Base-by-base conservation (phyloP, 2,329 filamentous ascomycete species). In the Aspergillus ochraceus region DNA sequence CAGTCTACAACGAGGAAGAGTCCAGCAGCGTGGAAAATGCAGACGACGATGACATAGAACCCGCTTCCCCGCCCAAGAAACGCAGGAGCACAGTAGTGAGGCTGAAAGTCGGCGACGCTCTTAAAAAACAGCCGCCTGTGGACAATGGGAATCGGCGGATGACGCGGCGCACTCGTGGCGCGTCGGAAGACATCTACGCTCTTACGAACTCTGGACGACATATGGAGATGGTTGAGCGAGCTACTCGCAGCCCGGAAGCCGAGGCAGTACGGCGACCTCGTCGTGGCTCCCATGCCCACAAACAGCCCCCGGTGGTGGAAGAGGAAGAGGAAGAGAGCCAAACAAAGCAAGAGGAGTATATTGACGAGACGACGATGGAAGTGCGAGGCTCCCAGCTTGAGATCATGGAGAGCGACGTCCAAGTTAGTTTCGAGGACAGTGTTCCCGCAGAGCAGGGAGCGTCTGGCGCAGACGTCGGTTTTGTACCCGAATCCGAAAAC, bases 151-250 rank as follows among this genome's bases (percentile, higher is more conserved):
- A 60, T 64, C 69, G 86, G 63, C 80, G 85, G 62, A 86, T 81
- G 63, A 86, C 84, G 68, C 85, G 86, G 50, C 79, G 85, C 19
- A 86, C 82, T 24, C 84, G 85, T 62, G 84, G 85, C 63, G 77
- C 82, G 4, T 80, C 83, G 26, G 81, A 83, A 39, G 80, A 84
- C 36, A 80, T 88, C 14, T 75, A 86, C 50, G 84, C 82, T 17
- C 74, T 88, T 49, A 84, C 85, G 3, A 82, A 84, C 63, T 87
- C 85, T 8, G 86, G 86, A 19, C 82, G 78, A 60, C 84, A 88
- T 70, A 79, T 81, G 59, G 73, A 84, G 56, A 77, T 84, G 4
- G 76, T 86, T 10, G 79, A 84, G 60, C 76, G 80, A 64, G 83
- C 81, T 26, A 86, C 84, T 2, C 76, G 75, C 46, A 86, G 80